These are phyloP conservation scores for Aspergillus sparsus DNA, from an alignment of 495 filamentous ascomycete genomes.

Conservation along the genomic window DNA sequence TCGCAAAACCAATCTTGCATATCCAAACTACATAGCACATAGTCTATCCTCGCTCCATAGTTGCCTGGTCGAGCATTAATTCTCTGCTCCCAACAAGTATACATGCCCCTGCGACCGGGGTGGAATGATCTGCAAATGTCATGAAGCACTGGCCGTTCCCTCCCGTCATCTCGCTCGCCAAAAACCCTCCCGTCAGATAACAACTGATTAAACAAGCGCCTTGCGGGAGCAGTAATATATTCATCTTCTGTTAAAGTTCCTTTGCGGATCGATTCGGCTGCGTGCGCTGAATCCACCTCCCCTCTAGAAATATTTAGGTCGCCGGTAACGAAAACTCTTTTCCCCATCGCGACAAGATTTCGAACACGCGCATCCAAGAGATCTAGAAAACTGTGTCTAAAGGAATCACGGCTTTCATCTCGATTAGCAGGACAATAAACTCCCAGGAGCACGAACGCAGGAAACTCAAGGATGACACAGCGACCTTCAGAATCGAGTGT, in stretches of 20 bases:
- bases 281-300: constrained; percentile 71
- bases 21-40: constrained; percentile 76
- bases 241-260: constrained; percentile 63
- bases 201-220: constrained; percentile 83
- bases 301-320: constrained; percentile 86
- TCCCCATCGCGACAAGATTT: constrained; percentile 78
- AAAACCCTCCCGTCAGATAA: constrained; percentile 69
- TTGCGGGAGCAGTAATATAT: constrained; percentile 71
- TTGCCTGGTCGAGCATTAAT: constrained; percentile 89
- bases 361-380: constrained; percentile 79
- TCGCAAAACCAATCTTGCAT: constrained; percentile 85
- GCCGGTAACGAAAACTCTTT: constrained; percentile 79
- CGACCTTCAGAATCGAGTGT: constrained; percentile 88
- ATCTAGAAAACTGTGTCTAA: constrained; percentile 76
- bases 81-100: constrained; percentile 89
- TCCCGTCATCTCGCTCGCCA: constrained; percentile 67
- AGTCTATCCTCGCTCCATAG: constrained; percentile 89
- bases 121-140: constrained; percentile 88
- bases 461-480: constrained; percentile 91
- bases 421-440: constrained; percentile 86
- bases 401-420: constrained; percentile 81
- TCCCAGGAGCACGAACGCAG: constrained; percentile 90
- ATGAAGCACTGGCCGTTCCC: constrained; percentile 74
- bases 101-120: constrained; percentile 81
- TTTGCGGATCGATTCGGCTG: constrained; percentile 69